Evolutionary conservation across 2,329 filamentous ascomycete genomes (phyloP).

Genomic region (Akanthomyces muscarius): DNA sequence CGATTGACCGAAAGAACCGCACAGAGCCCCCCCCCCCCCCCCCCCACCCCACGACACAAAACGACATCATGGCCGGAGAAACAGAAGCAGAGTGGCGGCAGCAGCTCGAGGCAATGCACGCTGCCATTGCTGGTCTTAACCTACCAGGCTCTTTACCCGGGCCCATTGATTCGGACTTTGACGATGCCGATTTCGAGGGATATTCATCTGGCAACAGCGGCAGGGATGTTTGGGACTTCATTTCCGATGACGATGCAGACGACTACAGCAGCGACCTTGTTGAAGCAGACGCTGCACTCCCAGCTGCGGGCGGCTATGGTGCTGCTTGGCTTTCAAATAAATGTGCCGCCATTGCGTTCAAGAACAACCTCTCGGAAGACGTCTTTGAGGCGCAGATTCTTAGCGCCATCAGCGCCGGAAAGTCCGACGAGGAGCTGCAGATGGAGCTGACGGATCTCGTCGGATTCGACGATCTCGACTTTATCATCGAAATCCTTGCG

Average conservation of each 20-base stretch:
- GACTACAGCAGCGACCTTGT: conserved; percentile 63
- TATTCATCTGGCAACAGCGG: conserved; percentile 57
- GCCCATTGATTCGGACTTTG: conserved; percentile 44
- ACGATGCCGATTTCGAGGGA: conserved; percentile 60
- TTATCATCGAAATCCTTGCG: conserved; percentile 85
- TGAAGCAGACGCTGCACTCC: conserved; percentile 35
- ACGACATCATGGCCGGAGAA: conserved; percentile 21
- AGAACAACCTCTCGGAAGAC: conserved; percentile 62
- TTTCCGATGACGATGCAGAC: conserved; percentile 69
- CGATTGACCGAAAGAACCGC: background rate
- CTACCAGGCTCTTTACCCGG: conserved; percentile 40
- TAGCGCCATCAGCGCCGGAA: conserved; percentile 65
- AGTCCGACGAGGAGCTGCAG: conserved; percentile 80
- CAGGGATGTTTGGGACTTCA: conserved; percentile 90
- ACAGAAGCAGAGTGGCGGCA: conserved; percentile 70
- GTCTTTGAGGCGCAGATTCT: conserved; percentile 76
- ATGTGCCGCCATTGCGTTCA: conserved; percentile 63
- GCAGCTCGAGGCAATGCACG: conserved; percentile 81
- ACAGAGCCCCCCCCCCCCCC: background rate
- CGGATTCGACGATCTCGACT: conserved; percentile 88
- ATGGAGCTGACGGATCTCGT: conserved; percentile 84
- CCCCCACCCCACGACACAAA: background rate
- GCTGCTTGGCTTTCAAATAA: conserved; percentile 67
- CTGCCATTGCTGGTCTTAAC: conserved; percentile 71
- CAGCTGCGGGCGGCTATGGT: conserved; percentile 42